Evolutionary conservation across 2,329 filamentous ascomycete species (phyloP).

Genomic region (Stenocarpella maydis): DNA sequence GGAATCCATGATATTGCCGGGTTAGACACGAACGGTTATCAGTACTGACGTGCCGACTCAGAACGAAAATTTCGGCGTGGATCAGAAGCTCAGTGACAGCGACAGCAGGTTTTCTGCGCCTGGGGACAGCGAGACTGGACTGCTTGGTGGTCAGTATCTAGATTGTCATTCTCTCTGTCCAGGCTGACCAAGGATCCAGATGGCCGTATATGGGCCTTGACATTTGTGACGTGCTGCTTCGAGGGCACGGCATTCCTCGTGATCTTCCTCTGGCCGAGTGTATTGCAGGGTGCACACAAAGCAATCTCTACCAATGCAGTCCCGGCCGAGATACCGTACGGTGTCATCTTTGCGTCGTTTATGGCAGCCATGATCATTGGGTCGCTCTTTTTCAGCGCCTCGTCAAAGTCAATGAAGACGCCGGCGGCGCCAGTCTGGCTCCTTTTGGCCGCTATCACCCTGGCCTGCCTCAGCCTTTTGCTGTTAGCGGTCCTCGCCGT

Average conservation of each 20-base stretch:
- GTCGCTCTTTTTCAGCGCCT: conserved; percentile 34
- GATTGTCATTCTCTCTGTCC: not conserved
- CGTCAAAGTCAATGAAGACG: not conserved
- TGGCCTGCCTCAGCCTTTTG: conserved; percentile 40
- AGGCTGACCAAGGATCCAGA: conserved; percentile 36
- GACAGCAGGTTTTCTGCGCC: not conserved
- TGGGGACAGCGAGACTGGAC: not conserved
- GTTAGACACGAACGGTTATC: no score
- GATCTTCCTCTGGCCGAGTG: conserved; percentile 46
- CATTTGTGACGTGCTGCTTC: conserved; percentile 46
- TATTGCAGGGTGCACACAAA: conserved; percentile 43
- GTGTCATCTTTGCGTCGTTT: conserved; percentile 64
- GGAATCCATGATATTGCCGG: not conserved
- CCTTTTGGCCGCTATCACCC: conserved; percentile 38
- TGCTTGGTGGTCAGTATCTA: conserved; percentile 28
- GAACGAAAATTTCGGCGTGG: conserved; percentile 36
- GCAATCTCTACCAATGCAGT: not conserved
- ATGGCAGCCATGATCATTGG: conserved; percentile 44
- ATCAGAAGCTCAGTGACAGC: not conserved
- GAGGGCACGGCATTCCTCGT: conserved; percentile 46
- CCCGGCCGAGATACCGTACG: conserved; percentile 36
- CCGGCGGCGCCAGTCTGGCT: conserved; percentile 34
- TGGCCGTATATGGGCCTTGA: conserved; percentile 43
- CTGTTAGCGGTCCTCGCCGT: conserved; percentile 36
- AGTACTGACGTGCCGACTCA: not conserved